Evolutionary conservation across 2,329 filamentous ascomycete genomes (phyloP).

Genomic region (Penicillium sp.): DNA sequence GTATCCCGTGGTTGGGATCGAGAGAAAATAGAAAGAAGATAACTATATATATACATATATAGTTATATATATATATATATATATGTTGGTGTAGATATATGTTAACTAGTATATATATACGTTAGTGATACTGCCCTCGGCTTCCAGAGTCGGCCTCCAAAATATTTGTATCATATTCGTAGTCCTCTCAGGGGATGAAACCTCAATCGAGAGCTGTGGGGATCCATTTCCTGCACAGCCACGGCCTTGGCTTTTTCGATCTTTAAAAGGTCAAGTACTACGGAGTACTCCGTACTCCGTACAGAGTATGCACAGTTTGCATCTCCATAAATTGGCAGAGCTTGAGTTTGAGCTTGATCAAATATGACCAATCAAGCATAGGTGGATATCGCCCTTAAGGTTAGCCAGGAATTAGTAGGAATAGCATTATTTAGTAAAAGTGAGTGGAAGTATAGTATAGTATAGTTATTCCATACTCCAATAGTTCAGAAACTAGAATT

Average conservation of each 20-base stretch:
- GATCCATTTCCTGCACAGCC: conserved; percentile 17
- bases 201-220: conserved; percentile 4
- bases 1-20: background rate
- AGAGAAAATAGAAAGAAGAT: background rate
- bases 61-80: too few relatives aligned
- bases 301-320: too few relatives aligned
- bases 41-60: too few relatives aligned
- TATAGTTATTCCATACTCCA: too few relatives aligned
- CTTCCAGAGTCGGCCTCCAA: background rate
- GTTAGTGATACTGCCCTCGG: background rate
- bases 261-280: background rate
- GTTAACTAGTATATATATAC: too few relatives aligned
- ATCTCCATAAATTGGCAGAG: too few relatives aligned
- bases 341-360: background rate
- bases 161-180: too few relatives aligned
- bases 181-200: conserved; percentile 13
- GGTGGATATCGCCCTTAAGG: background rate
- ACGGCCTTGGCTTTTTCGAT: conserved; percentile 12
- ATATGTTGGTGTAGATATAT: too few relatives aligned
- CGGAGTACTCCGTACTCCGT: background rate
- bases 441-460: too few relatives aligned
- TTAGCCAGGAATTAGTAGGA: background rate
- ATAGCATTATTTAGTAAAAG: background rate
- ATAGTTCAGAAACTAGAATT: too few relatives aligned
- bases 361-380: background rate